Evolutionary conservation across 495 filamentous ascomycete genomes (phyloP), one percentile per base, ranked within the genome.

Genomic region (Aspergillus sparsus): DNA sequence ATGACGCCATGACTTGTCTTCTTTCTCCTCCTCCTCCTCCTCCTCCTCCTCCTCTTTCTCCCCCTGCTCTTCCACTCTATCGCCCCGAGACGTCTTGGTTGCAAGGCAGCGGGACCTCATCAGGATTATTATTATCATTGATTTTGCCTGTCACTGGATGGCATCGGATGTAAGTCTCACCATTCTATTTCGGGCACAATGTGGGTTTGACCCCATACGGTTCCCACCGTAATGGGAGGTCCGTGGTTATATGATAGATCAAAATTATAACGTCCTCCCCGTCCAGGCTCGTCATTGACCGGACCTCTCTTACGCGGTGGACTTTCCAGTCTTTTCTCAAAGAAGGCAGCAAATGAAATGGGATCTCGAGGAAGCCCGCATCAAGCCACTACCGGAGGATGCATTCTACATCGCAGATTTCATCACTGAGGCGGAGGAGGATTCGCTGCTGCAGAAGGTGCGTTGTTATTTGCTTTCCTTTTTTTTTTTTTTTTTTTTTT

Each of bases 381-480:
- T 94, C 53, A 61, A 75, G 2, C 64, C 67, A 13, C 78, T 93
- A 12, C 90, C 90, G 2, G 69, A 81, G 1, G 77, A 83, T 46
- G 86, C 89, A 58, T 96, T 89, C 75, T 98, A 97, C 74, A 90
- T 98, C 49, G 78, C 92, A 3, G 82, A 92, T 68, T 97, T 98
- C 76, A 89, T 98, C 63, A 85, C 83, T 11, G 73, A 78, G 50
- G 83, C 85, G 16, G 93, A 97, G 74, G 93, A 97, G 72, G 63
- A 77, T 4, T 57, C 69, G 21, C 80, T 98, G 13, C 69, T 96
- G 21, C 72, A 85, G 41, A 92, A 92, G 77, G 85, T 90, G 66
- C 39, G 67, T 61, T 49, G 36, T 18, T 49, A 13, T 49, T 37
- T 27, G 49, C 49, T 50, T 63, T 44, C 51, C 33, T 41, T 57